Conservation (phyloP, 192 early-diverging fungal genomes). For the Funneliformis mosseae region DNA sequence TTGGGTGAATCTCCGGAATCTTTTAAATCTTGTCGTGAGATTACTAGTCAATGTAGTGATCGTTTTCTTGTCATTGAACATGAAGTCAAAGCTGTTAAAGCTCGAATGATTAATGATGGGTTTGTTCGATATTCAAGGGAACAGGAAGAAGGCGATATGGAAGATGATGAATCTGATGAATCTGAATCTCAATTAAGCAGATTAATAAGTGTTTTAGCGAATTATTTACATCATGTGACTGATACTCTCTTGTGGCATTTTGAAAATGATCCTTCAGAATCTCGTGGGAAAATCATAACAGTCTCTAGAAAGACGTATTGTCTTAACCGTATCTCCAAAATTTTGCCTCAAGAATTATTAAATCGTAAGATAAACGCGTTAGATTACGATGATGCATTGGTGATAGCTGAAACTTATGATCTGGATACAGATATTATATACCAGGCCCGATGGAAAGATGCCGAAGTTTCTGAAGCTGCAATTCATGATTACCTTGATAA, state of each 20-base stretch:
- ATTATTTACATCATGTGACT: constrained; percentile 33
- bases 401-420: constrained; percentile 52
- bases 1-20: constrained; percentile 47
- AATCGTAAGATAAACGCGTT: constrained; percentile 51
- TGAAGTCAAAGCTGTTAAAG: constrained; percentile 44
- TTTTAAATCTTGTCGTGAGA: constrained; percentile 48
- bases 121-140: constrained; percentile 33
- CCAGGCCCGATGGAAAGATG: constrained; percentile 60
- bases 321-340: constrained; percentile 44
- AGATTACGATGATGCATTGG: constrained; percentile 60
- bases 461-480: constrained; percentile 41
- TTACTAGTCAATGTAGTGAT: constrained; percentile 40
- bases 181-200: not conserved
- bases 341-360: constrained; percentile 54
- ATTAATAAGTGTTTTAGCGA: constrained; percentile 12
- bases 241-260: constrained; percentile 35
- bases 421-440: constrained; percentile 63
- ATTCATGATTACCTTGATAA: constrained; percentile 47
- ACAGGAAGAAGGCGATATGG: constrained; percentile 29
- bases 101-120: constrained; percentile 43
- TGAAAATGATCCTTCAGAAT: constrained; percentile 34
- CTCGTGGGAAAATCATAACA: constrained; percentile 42
- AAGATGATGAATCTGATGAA: constrained; percentile 23
- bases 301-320: constrained; percentile 39
- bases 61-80: constrained; percentile 48